A percentile compares a stretch with the other conserved stretches of the same genome.
Conservation (phyloP, 306 rosid genomes). For the Vigna mungo region DNA sequence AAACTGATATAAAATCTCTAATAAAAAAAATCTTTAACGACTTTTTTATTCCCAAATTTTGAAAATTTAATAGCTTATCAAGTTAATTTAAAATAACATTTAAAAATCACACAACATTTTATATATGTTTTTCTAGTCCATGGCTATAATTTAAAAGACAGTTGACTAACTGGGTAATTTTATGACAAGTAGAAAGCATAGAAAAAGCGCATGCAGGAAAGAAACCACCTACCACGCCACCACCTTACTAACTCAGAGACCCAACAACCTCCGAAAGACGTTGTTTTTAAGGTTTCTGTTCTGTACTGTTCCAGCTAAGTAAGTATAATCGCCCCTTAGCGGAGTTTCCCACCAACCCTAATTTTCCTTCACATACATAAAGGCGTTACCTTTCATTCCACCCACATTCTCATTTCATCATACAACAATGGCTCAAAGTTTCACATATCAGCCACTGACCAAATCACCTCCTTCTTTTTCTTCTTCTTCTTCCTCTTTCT, state of each 20-base stretch:
- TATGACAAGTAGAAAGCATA: not conserved
- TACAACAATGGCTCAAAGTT: conserved; percentile 66
- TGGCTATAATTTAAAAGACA: not conserved
- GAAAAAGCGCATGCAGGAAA: conserved; percentile 10
- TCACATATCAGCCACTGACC: conserved; percentile 60
- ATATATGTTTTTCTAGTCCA: not conserved
- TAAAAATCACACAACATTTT: too few relatives aligned
- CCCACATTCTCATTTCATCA: conserved; percentile 9
- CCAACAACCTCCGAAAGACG: conserved; percentile 43
- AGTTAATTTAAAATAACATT: not conserved
- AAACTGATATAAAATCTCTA: too few relatives aligned
- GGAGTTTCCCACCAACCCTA: conserved; percentile 67
- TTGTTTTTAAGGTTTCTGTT: not conserved
- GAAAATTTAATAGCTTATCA: not conserved
- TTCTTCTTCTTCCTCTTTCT: conserved; percentile 25
- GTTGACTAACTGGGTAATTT: not conserved
- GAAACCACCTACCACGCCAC: conserved; percentile 13
- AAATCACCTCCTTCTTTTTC: conserved; percentile 35
- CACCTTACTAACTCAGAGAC: not conserved
- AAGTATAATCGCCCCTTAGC: conserved; percentile 70
- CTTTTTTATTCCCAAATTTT: too few relatives aligned
- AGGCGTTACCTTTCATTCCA: not conserved
- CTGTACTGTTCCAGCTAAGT: not conserved
- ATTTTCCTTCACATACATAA: conserved; percentile 8
- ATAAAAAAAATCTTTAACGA: too few relatives aligned